Conservation (phyloP, 1,139 yeast genomes). For the Diutina catenulata region DNA sequence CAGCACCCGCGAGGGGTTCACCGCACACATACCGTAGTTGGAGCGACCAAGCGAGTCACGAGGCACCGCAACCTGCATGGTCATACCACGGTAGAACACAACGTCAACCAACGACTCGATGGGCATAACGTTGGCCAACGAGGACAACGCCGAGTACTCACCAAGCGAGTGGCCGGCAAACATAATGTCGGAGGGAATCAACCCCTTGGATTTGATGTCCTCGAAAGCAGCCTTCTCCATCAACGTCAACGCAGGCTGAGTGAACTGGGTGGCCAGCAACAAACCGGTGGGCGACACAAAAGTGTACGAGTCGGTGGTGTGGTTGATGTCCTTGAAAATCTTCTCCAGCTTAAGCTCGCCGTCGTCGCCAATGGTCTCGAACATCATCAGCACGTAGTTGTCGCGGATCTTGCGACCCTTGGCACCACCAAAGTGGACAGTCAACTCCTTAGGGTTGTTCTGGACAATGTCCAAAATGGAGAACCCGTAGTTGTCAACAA, state of each 20-base stretch:
- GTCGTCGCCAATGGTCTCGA: constrained; percentile 82
- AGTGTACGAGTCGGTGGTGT: constrained; percentile 71
- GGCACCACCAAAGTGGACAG: constrained; percentile 96
- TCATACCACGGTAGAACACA: constrained; percentile 99
- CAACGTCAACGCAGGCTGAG: constrained; percentile 97
- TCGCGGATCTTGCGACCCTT: constrained; percentile 92
- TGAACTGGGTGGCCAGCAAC: constrained; percentile 94
- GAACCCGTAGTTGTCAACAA: constrained; percentile 90
- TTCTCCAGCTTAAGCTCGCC: constrained; percentile 84
- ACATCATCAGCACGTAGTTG: constrained; percentile 93
- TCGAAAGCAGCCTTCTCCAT: constrained; percentile 99
- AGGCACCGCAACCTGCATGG: constrained; percentile 99
- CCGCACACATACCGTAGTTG: constrained; percentile 98
- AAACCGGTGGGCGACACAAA: constrained; percentile 92
- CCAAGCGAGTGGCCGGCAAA: constrained; percentile 99
- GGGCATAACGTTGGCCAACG: constrained; percentile 97
- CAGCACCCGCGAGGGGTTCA: constrained; percentile 89
- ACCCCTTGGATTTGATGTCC: constrained; percentile 92
- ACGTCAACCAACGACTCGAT: constrained; percentile 96
- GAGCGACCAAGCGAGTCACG: constrained; percentile 93
- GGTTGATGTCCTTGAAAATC: constrained; percentile 86
- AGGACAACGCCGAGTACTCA: constrained; percentile 95
- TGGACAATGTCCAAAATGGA: constrained; percentile 90
- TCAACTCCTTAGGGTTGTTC: constrained; percentile 91
- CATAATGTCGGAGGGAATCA: constrained; percentile 85